phyloP scores from a whole-genome alignment of 805 yeast species.

The Saccharomycopsis capsularis region DNA sequence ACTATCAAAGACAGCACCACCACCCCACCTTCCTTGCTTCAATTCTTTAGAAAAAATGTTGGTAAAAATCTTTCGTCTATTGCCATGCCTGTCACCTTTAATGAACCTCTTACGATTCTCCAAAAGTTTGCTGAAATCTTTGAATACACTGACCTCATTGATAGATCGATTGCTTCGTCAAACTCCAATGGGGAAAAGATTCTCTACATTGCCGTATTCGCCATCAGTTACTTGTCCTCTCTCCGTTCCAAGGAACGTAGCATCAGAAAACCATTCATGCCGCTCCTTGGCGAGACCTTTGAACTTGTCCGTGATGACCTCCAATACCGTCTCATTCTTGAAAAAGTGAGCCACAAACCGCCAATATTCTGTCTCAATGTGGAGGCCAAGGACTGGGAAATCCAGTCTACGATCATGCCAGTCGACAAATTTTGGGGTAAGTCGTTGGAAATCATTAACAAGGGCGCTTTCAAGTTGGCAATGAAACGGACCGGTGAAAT shows the following conservation, averaged over 20 bases:
- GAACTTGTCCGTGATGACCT: slow-evolving; percentile 82
- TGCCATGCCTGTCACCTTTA: slow-evolving; percentile 90
- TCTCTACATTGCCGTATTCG: slow-evolving; percentile 72
- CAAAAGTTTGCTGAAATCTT: slow-evolving; percentile 74
- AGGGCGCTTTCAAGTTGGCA: slow-evolving; percentile 57
- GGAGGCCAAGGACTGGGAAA: slow-evolving; percentile 67
- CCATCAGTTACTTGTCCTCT: slow-evolving; percentile 65
- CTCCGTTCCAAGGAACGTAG: slow-evolving; percentile 70
- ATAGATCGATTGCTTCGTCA: slow-evolving; percentile 45
- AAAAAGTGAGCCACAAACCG: slow-evolving; percentile 86
- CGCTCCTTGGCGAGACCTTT: slow-evolving; percentile 86
- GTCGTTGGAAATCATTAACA: slow-evolving; percentile 72
- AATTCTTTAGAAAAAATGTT: slow-evolving; percentile 79
- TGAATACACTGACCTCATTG: slow-evolving; percentile 67
- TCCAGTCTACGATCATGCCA: slow-evolving; percentile 59
- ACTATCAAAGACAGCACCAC: slow-evolving; percentile 53
- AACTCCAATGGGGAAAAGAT: slow-evolving; percentile 51
- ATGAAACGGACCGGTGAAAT: slow-evolving; percentile 56
- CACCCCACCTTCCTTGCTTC: slow-evolving; percentile 75
- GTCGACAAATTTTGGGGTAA: slow-evolving; percentile 94
- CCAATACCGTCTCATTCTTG: slow-evolving; percentile 68
- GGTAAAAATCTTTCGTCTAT: slow-evolving; percentile 83
- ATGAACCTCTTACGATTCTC: slow-evolving; percentile 82
- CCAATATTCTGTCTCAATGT: slow-evolving; percentile 74
- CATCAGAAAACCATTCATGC: slow-evolving; percentile 87